These are phyloP conservation scores for Xerocomellus intermedius DNA, from an alignment of 768 basidiomycete genomes.

Conservation along the genomic window DNA sequence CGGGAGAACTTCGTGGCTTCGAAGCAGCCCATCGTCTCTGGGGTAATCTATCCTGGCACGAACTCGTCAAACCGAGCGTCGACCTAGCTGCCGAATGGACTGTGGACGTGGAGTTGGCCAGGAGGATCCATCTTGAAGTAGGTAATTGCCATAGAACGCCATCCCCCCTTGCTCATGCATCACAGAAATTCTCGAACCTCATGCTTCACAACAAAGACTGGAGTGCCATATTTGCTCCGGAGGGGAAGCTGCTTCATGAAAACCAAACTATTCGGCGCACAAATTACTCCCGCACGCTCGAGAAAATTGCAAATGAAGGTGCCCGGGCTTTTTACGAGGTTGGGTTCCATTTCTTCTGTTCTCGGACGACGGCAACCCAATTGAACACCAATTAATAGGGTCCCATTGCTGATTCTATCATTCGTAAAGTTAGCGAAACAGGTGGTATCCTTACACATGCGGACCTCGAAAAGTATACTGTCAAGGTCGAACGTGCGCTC, in stretches of 20 bases:
- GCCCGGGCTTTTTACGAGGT: conserved; percentile 82
- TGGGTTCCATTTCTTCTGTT: conserved; percentile 16
- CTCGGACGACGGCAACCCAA: conserved; percentile 6
- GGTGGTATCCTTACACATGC: conserved; percentile 79
- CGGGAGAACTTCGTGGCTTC: conserved; percentile 87
- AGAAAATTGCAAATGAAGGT: conserved; percentile 71
- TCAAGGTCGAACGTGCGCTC: conserved; percentile 70
- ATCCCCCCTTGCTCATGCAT: background rate
- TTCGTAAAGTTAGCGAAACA: conserved; percentile 64
- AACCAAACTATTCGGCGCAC: conserved; percentile 72
- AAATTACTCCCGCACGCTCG: conserved; percentile 77
- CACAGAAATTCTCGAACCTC: conserved; percentile 45
- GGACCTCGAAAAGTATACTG: conserved; percentile 71
- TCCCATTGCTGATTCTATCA: conserved; percentile 73
- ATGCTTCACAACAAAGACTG: conserved; percentile 74
- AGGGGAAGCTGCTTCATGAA: conserved; percentile 64
- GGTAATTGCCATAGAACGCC: conserved; percentile 20
- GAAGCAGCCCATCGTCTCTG: conserved; percentile 81
- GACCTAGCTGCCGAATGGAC: conserved; percentile 77
- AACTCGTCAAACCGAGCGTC: conserved; percentile 72
- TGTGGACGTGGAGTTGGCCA: conserved; percentile 74
- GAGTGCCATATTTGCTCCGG: conserved; percentile 79
- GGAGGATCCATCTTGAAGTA: conserved; percentile 57
- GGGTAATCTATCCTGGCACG: conserved; percentile 78
- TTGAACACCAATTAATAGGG: conserved; percentile 46